Conservation (phyloP, 2,329 filamentous ascomycete genomes). For the Diaporthe sp. region DNA sequence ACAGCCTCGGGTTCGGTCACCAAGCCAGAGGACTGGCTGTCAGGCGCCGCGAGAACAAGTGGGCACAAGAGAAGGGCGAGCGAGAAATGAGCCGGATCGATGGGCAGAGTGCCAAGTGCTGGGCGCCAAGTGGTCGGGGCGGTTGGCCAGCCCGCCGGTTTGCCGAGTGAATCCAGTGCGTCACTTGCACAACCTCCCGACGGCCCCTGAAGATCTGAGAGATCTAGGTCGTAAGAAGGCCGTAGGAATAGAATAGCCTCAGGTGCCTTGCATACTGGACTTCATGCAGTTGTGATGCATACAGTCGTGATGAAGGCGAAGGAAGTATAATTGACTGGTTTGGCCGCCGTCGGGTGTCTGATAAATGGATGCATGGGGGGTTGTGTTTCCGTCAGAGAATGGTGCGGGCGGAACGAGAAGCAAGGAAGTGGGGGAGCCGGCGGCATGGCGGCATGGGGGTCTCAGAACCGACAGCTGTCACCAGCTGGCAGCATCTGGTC, state of each 20-base stretch:
- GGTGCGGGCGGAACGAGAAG: neutral
- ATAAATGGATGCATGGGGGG: neutral
- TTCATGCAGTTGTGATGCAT: neutral
- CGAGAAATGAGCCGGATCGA: slow-evolving; percentile 26
- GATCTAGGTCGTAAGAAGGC: neutral
- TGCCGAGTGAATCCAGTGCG: slow-evolving; percentile 30
- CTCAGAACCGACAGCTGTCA: neutral
- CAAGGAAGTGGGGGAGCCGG: neutral
- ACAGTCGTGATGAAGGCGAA: neutral
- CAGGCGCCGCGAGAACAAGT: neutral
- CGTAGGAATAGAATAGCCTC: neutral
- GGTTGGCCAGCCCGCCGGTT: slow-evolving; percentile 23
- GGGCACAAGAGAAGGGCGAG: neutral
- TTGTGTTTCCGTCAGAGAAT: neutral
- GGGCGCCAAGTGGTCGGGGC: slow-evolving; percentile 36
- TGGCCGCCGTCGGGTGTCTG: slow-evolving; percentile 6
- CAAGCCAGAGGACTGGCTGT: neutral
- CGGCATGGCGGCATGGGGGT: no score
- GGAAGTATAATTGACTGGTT: neutral
- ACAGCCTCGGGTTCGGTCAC: neutral
- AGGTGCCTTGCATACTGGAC: no score
- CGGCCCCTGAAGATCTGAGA: slow-evolving; percentile 26
- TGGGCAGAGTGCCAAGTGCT: slow-evolving; percentile 32
- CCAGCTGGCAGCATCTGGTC: neutral
- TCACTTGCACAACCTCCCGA: slow-evolving; percentile 13